These are phyloP conservation scores for Penicillium sp. DNA, from an alignment of 2,329 filamentous ascomycete species.

Conservation along the genomic window DNA sequence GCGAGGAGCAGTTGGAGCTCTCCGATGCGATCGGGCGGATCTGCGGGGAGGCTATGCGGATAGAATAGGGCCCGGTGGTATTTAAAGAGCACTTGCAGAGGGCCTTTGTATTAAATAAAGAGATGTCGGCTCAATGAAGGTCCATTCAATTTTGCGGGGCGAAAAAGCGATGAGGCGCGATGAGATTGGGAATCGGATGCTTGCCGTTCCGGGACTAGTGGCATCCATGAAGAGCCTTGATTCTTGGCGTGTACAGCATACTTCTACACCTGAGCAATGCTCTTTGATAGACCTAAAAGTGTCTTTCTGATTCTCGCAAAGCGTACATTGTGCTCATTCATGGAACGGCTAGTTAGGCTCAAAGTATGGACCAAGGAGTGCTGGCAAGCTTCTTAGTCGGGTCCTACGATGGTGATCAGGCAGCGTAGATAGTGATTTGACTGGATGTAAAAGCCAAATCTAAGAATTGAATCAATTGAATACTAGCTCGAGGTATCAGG, in stretches of 20 bases:
- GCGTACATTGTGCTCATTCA: neutral
- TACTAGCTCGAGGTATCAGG: constrained; percentile 14
- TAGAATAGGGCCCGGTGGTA: neutral
- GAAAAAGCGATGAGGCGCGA: constrained; percentile 14
- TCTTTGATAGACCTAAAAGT: no score
- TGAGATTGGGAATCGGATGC: constrained; percentile 12
- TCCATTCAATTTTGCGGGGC: constrained; percentile 15
- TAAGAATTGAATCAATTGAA: neutral
- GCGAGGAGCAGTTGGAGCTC: constrained; percentile 13
- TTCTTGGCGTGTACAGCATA: neutral
- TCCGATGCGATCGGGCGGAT: constrained; percentile 2
- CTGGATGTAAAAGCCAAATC: neutral
- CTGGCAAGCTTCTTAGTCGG: neutral
- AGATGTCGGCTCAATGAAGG: constrained; percentile 3
- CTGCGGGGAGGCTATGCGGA: neutral
- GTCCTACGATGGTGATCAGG: neutral
- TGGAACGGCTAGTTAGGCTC: neutral
- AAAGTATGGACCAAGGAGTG: neutral
- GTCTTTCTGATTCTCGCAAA: neutral
- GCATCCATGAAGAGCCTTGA: neutral
- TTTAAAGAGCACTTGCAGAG: neutral
- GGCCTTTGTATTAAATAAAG: neutral
- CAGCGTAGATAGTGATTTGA: neutral
- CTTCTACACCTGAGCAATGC: neutral
- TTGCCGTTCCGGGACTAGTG: constrained; percentile 21